These are phyloP conservation scores for Zea luxurians DNA, from an alignment of 176 grass and related monocot genomes.

Conservation along the genomic window DNA sequence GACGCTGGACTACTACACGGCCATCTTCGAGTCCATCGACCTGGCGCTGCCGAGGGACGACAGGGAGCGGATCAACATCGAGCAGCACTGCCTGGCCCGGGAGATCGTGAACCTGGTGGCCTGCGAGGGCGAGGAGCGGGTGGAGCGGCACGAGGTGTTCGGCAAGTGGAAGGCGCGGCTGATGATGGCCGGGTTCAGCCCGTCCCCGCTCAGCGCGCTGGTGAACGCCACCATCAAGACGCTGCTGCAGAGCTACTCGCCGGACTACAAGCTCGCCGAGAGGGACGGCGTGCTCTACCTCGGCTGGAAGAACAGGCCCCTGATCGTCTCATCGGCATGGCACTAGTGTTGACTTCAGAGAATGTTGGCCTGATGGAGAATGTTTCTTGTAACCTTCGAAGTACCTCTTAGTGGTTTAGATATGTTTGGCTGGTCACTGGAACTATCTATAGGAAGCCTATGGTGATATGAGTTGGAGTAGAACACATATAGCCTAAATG, in stretches of 20 bases:
- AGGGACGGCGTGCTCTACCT: constrained; percentile 79
- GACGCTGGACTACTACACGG: constrained; percentile 82
- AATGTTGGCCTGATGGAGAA: constrained; percentile 31
- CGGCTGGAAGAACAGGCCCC: constrained; percentile 77
- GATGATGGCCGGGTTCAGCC: constrained; percentile 81
- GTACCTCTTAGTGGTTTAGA: constrained; percentile 10
- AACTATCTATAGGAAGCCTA: constrained; percentile 18
- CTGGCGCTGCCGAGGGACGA: constrained; percentile 60
- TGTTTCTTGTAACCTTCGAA: neutral
- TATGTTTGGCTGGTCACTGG: constrained; percentile 4
- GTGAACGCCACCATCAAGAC: constrained; percentile 83
- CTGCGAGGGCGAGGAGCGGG: constrained; percentile 82
- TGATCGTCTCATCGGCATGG: constrained; percentile 87
- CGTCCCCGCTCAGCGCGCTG: constrained; percentile 68
- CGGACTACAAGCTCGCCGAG: constrained; percentile 79
- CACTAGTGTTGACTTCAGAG: constrained; percentile 43
- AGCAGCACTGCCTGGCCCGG: constrained; percentile 89
- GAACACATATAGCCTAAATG: constrained; percentile 33
- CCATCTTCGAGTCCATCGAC: constrained; percentile 95
- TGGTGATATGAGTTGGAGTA: constrained; percentile 15
- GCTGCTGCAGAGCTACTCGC: constrained; percentile 79
- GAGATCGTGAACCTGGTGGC: constrained; percentile 90
- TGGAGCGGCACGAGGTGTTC: constrained; percentile 75
- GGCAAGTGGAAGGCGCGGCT: constrained; percentile 94
- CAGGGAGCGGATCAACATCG: constrained; percentile 75